Evolutionary conservation across 306 rosid species (phyloP), one percentile per base, ranked within the genome.

Genomic region (Delonix regia): DNA sequence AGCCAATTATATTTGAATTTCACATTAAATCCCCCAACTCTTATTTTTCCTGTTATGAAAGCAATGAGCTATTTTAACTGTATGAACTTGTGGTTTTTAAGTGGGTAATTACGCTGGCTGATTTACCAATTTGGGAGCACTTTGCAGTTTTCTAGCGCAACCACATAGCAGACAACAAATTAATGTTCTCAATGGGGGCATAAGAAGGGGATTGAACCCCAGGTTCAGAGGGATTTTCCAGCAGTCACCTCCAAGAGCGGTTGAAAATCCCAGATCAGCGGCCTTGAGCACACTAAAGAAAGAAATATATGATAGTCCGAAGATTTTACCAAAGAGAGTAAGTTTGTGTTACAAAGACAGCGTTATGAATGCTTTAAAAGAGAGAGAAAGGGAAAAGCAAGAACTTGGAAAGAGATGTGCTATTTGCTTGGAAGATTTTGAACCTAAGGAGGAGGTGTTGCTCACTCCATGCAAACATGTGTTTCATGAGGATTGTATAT

Each of bases 401-500:
- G 96, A 88, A 74, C 88, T 82, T n/a, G 80, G 89, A 1, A 90
- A 87, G 80, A 78, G 82, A 24, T 92, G 99, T 77, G 45, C 90
- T 38, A 12, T 92, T 82, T 94, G 97, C 87, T 83, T 92, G 81
- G 99, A 94, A 48, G 95, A 94, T 79, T 92, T 92, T 71, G 90
- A 91, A 69, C 78, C 88, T 0, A 82, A 39, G 71, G 74, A 92
- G 75, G 96, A 91, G 66, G 98, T 91, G 76, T 79, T 82, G 92
- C 51, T 81, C 48, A 93, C 99, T 10, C 97, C 93, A n/a, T 95
- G 99, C 81, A 81, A 81, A 15, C 98, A 95, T 70, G 87, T 93
- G 94, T 95, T 93, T 72, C 99, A 93, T 73, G 94, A 90, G 75
- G 90, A 89, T 9, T 95, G 99, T 81, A 88, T 95, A 25, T 86